phyloP scores from a whole-genome alignment of 139 green algal genomes.

The Pseudopediastrum boryanum region DNA sequence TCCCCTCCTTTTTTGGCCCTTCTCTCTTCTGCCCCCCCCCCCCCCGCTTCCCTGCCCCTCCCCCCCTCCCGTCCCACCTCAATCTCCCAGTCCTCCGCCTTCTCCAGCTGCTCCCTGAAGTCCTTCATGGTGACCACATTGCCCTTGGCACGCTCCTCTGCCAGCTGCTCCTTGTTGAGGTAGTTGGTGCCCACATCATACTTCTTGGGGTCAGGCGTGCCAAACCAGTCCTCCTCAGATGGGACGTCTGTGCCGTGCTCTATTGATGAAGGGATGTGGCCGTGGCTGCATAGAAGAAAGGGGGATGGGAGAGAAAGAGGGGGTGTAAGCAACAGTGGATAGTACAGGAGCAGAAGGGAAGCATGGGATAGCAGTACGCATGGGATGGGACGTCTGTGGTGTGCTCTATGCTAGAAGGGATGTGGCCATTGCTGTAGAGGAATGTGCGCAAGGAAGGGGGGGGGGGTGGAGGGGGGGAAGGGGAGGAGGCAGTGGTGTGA shows the following conservation, averaged over 20 bases:
- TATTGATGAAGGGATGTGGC: not conserved
- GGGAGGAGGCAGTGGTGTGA: too few relatives aligned
- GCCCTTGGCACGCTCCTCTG: slow-evolving; percentile 29
- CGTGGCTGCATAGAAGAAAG: not conserved
- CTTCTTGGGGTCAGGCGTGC: slow-evolving; percentile 20
- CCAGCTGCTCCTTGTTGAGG: slow-evolving; percentile 32
- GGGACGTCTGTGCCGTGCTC: slow-evolving; percentile 3
- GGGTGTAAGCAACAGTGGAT: not conserved
- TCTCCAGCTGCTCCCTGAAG: slow-evolving; percentile 27
- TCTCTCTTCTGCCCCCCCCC: too few relatives aligned
- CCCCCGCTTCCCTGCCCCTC: too few relatives aligned
- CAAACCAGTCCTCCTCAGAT: slow-evolving; percentile 35
- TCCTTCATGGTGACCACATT: slow-evolving; percentile 25
- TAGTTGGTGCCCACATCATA: slow-evolving; percentile 28
- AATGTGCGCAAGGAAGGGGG: too few relatives aligned
- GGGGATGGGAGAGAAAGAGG: not conserved
- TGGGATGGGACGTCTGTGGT: too few relatives aligned
- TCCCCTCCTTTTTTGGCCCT: too few relatives aligned
- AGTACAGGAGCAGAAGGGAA: not conserved
- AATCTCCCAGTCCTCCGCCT: slow-evolving; percentile 3
- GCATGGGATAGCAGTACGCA: not conserved
- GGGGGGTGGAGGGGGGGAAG: too few relatives aligned
- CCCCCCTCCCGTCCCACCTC: slow-evolving; percentile 4
- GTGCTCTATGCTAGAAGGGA: too few relatives aligned
- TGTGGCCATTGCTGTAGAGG: too few relatives aligned